Evolutionary conservation across 306 rosid genomes (phyloP).

Genomic region (barrel medic (Medicago truncatula)): MtrunA17r5.0-ANR NC_053044.1:29543501-29544000

Average conservation of each 20-base stretch:
- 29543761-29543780: background rate
- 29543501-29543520: conserved; percentile 11
- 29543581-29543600: background rate
- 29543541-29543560: background rate
- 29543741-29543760: background rate
- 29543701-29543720: background rate
- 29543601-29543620: conserved; percentile 13
- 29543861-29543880: background rate
- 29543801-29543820: rapidly evolving
- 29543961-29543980: background rate
- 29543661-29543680: conserved; percentile 13
- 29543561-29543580: rapidly evolving
- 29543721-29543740: background rate
- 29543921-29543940: background rate
- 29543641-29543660: background rate
- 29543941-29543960: background rate
- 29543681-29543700: background rate
- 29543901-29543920: rapidly evolving
- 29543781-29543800: conserved; percentile 30
- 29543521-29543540: background rate
- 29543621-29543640: background rate
- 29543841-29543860: background rate
- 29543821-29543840: background rate
- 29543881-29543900: no score
- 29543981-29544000: background rate